Evolutionary conservation across 2,329 filamentous ascomycete genomes (phyloP).

Genomic region (Nigrospora sphaerica): DNA sequence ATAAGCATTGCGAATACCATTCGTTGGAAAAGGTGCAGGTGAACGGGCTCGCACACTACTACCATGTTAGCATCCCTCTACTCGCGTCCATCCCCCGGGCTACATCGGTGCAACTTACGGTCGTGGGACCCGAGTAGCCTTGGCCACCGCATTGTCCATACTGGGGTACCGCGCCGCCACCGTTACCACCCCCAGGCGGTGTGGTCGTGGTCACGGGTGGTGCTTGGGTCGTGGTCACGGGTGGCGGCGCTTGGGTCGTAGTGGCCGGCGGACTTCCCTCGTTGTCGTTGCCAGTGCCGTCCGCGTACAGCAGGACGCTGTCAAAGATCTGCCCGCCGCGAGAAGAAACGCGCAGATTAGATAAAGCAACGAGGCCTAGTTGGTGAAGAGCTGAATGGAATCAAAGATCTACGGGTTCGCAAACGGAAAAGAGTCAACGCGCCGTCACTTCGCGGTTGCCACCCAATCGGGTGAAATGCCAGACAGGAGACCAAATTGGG

Average conservation of each 20-base stretch:
- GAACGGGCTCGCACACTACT: conserved; percentile 2
- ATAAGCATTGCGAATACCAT: background rate
- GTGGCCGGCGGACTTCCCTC: background rate
- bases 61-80: background rate
- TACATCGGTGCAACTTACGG: background rate
- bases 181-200: background rate
- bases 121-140: background rate
- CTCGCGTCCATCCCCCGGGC: background rate
- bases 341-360: background rate
- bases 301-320: background rate
- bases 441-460: background rate
- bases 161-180: background rate
- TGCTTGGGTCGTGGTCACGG: background rate
- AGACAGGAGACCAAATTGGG: background rate
- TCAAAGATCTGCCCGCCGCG: background rate
- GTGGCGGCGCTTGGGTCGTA: background rate
- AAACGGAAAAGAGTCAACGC: background rate
- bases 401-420: conserved; percentile 18
- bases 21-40: conserved; percentile 3
- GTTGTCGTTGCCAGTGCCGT: background rate
- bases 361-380: background rate
- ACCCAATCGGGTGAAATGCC: background rate
- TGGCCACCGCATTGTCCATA: conserved; percentile 3
- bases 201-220: background rate
- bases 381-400: conserved; percentile 24